Percentiles rank a stretch among this genome's conserved stretches.
Conservation (phyloP, 2,329 filamentous ascomycete genomes). For the Xylaria sp. region DNA sequence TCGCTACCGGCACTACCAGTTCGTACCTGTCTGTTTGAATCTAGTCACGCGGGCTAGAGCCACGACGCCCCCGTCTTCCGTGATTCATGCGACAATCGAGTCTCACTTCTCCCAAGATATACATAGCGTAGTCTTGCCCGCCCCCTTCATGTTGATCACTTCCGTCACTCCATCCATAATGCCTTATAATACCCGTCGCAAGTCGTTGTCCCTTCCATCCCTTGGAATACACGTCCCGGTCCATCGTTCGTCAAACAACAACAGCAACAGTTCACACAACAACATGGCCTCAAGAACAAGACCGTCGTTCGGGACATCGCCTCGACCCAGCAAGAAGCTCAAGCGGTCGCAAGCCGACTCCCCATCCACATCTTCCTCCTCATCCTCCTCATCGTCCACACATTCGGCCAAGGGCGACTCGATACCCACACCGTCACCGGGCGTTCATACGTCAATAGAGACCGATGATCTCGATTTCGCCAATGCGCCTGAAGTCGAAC, state of each 20-base stretch:
- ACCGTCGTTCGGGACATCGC: constrained; percentile 28
- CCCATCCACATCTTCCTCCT: background rate
- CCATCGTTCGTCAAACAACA: constrained; percentile 35
- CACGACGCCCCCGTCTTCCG: constrained; percentile 18
- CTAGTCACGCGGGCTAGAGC: constrained; percentile 18
- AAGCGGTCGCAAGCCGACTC: constrained; percentile 67
- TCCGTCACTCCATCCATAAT: constrained; percentile 43
- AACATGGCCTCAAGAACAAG: constrained; percentile 29
- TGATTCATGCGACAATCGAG: constrained; percentile 26
- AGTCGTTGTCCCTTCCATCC: constrained; percentile 87
- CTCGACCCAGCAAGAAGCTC: constrained; percentile 57
- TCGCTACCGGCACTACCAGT: constrained; percentile 11
- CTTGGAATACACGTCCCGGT: constrained; percentile 81
- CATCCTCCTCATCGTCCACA: constrained; percentile 26
- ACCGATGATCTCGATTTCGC: constrained; percentile 36
- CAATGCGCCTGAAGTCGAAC: constrained; percentile 33
- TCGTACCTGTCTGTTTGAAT: constrained; percentile 14
- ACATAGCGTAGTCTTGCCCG: constrained; percentile 19
- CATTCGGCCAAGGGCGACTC: constrained; percentile 53
- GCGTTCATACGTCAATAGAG: constrained; percentile 39
- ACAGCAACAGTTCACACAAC: constrained; percentile 17
- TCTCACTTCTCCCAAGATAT: constrained; percentile 23
- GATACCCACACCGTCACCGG: constrained; percentile 76
- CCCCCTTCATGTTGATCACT: constrained; percentile 18
- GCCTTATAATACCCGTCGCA: constrained; percentile 95